Percentiles rank a stretch among this genome's conserved stretches.
Conservation (phyloP, 306 rosid species). For the Potentilla sterilis region DNA sequence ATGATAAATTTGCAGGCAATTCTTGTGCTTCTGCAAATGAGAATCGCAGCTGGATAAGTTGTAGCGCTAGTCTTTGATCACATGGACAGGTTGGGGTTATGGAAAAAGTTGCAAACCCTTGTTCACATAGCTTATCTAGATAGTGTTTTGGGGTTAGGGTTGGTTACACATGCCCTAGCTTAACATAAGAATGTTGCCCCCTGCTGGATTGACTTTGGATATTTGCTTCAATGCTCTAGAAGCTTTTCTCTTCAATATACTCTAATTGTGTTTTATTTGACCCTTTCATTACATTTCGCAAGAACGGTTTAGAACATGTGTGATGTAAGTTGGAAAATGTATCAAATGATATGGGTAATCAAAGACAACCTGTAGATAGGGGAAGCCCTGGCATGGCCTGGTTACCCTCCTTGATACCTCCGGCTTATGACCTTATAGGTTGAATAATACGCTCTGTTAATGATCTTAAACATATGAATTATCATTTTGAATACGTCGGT, state of each 20-base stretch:
- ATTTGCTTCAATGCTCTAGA: background rate
- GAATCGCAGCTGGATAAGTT: slow-evolving; percentile 12
- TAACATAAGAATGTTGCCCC: background rate
- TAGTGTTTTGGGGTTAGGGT: background rate
- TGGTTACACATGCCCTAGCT: background rate
- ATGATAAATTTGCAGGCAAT: slow-evolving; percentile 7
- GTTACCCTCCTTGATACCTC: no score
- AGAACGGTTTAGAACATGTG: no score
- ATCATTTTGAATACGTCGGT: no score
- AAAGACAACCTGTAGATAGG: no score
- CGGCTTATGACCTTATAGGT: no score
- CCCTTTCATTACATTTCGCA: background rate
- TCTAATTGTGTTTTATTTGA: background rate
- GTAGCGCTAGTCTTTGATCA: slow-evolving; percentile 9
- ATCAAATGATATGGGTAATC: no score
- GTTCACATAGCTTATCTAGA: slow-evolving; percentile 9
- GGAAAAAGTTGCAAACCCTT: background rate
- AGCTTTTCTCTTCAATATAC: background rate
- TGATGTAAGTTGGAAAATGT: no score
- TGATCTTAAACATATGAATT: background rate
- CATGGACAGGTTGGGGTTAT: slow-evolving; percentile 19
- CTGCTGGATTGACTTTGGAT: background rate
- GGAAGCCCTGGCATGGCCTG: no score
- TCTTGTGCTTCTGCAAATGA: slow-evolving; percentile 1
- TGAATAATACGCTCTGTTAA: no score